Evolutionary conservation across 176 grass and related monocot species (phyloP).

Genomic region (Oryza longistaminata): DNA sequence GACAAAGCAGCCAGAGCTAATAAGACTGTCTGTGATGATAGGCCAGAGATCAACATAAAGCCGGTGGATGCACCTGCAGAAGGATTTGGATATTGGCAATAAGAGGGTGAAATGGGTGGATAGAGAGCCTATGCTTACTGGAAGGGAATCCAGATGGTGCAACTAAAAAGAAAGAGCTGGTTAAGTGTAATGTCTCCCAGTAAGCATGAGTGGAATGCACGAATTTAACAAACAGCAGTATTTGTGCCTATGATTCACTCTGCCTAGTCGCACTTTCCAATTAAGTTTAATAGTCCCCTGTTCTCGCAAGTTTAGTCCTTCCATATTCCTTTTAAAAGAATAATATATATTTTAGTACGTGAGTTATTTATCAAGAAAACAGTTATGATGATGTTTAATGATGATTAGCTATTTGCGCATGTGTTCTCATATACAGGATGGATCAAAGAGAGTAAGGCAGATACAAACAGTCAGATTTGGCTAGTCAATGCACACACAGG

Average conservation of each 20-base stretch:
- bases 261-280: conserved; percentile 18
- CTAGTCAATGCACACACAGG: conserved; percentile 84
- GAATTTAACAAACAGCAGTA: conserved; percentile 56
- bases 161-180: conserved; percentile 51
- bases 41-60: conserved; percentile 86
- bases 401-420: conserved; percentile 19
- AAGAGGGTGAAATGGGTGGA: conserved; percentile 57
- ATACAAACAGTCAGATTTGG: conserved; percentile 77
- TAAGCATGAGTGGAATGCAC: conserved; percentile 68
- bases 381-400: conserved; percentile 23
- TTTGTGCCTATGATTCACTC: conserved; percentile 12
- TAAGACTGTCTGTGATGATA: conserved; percentile 34
- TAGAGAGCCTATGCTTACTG: conserved; percentile 85
- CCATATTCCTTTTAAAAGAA: conserved; percentile 17
- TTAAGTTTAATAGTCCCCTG: background rate
- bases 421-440: conserved; percentile 56
- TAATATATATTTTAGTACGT: background rate
- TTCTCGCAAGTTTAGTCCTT: conserved; percentile 6
- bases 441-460: conserved; percentile 75
- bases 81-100: conserved; percentile 52
- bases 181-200: conserved; percentile 69
- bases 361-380: conserved; percentile 5
- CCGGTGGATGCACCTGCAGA: conserved; percentile 58
- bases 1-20: conserved; percentile 18
- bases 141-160: conserved; percentile 77